Evolutionary conservation across 176 grass and related monocot genomes (phyloP), one percentile per base, ranked within the genome.

Genomic region (Aegilops longissima): DNA sequence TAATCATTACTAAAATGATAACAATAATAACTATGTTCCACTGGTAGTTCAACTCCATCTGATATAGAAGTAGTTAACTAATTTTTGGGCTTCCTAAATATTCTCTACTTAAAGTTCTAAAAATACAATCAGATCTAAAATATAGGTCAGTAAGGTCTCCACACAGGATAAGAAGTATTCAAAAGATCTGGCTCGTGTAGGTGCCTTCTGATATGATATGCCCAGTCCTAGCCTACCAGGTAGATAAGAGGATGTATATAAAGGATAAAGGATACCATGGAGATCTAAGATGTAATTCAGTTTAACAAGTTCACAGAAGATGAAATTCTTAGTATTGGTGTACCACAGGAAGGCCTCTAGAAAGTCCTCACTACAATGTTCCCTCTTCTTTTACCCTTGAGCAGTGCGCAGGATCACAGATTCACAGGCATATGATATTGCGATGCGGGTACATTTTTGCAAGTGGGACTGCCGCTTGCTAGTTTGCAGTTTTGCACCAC

Each of bases 231-330:
- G 68, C 68, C 44, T 62, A 12, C 20, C 21, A 62, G 6, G 21
- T 13, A 72, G 36, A 79, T 34, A 36, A 36, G 30, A 36, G 31
- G 52, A 23, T 20, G 5, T 36, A 54, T 14, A 4, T 36, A 23
- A 78, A 78, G 10, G 52, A 61, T 11, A 77, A 8, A 12, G 4
- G 20, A 78, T 78, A 59, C 20, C 75, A 78, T 78, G 49, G 30
- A 58, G 17, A 77, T 58, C 52, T 77, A 77, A 34, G 18, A 77
- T 79, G 76, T 33, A 79, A 79, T 11, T 14, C 77, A 40, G 34
- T 79, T 36, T 39, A 78, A 40, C 9, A 3, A 79, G 56, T 79
- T n/a, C 33, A 62, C 21, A 39, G 13, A 79, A 40, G 40, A 80
- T 49, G 17, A 47, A 7, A 42, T n/a, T 9, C n/a, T 25, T 39